Percentiles rank a stretch among this genome's conserved stretches.
These are phyloP conservation scores for Elsinoe fawcettii DNA, from an alignment of 2,329 filamentous ascomycete species.

Conservation along the genomic window DNA sequence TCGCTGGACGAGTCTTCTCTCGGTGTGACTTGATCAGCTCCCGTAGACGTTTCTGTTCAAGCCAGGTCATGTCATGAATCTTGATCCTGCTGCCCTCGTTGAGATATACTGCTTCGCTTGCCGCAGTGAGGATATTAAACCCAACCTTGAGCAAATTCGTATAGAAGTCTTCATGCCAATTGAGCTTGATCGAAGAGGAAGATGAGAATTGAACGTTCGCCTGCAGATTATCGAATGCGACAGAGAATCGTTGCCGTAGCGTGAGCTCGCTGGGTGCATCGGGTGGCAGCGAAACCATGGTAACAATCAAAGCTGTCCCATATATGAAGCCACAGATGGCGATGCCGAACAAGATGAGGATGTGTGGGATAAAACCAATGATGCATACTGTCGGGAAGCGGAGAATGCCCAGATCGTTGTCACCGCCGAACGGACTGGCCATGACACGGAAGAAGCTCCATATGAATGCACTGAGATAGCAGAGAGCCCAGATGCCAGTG, in stretches of 20 bases:
- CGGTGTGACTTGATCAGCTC: constrained; percentile 51
- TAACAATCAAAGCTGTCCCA: constrained; percentile 63
- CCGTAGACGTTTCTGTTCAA: constrained; percentile 76
- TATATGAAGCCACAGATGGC: constrained; percentile 70
- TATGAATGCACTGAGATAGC: constrained; percentile 78
- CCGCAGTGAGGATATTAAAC: constrained; percentile 82
- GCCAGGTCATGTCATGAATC: constrained; percentile 72
- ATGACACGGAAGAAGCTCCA: constrained; percentile 57
- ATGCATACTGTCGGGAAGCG: constrained; percentile 92
- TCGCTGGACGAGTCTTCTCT: constrained; percentile 27
- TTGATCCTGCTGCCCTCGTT: constrained; percentile 77
- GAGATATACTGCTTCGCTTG: constrained; percentile 89
- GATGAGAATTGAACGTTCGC: constrained; percentile 76
- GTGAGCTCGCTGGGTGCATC: constrained; percentile 40
- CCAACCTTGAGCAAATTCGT: constrained; percentile 79
- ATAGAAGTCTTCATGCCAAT: constrained; percentile 90
- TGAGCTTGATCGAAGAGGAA: constrained; percentile 59
- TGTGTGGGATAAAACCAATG: constrained; percentile 86
- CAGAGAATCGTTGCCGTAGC: constrained; percentile 53
- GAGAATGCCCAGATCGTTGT: constrained; percentile 62
- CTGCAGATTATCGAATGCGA: constrained; percentile 83
- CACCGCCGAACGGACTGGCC: constrained; percentile 40
- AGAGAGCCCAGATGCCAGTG: constrained; percentile 81
- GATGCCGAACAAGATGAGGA: constrained; percentile 79
- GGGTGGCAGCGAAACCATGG: constrained; percentile 58